Evolutionary conservation across 768 basidiomycete genomes (phyloP).

Genomic region (Rhodotorula toruloides): DNA sequence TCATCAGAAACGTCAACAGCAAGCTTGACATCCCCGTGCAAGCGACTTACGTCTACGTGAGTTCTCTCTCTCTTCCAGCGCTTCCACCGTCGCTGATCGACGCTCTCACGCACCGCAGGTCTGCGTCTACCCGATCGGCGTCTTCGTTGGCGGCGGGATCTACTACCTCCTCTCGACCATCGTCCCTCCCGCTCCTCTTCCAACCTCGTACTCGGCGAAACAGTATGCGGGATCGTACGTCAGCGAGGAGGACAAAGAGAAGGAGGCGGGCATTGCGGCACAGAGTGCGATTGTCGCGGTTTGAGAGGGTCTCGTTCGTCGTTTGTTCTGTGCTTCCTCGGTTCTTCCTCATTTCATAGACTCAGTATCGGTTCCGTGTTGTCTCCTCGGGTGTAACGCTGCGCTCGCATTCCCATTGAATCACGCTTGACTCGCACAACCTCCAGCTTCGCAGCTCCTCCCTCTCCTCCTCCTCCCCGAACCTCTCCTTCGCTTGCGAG

Average conservation of each 20-base stretch:
- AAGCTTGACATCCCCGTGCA: slow-evolving; percentile 27
- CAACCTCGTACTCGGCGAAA: slow-evolving; percentile 1
- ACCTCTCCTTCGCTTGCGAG: no score
- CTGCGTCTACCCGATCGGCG: slow-evolving; percentile 9
- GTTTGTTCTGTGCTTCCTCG: no score
- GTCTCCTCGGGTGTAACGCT: no score
- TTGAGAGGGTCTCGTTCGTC: not conserved
- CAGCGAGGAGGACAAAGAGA: slow-evolving; percentile 14
- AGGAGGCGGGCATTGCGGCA: not conserved
- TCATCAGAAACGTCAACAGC: slow-evolving; percentile 26
- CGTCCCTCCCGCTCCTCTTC: slow-evolving; percentile 21
- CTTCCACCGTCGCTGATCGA: not conserved
- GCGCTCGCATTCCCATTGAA: no score
- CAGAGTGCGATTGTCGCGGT: not conserved
- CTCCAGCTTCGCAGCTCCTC: no score
- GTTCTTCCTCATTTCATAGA: no score
- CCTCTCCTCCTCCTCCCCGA: no score
- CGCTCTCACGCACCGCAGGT: not conserved
- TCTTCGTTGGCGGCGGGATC: not conserved
- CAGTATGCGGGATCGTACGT: not conserved
- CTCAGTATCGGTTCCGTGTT: no score
- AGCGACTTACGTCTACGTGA: slow-evolving; percentile 5
- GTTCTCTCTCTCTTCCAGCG: no score
- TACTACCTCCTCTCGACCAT: not conserved
- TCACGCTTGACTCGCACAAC: no score